phyloP scores from a whole-genome alignment of 2,329 filamentous ascomycete genomes.

The Colletotrichum viniferum region DNA sequence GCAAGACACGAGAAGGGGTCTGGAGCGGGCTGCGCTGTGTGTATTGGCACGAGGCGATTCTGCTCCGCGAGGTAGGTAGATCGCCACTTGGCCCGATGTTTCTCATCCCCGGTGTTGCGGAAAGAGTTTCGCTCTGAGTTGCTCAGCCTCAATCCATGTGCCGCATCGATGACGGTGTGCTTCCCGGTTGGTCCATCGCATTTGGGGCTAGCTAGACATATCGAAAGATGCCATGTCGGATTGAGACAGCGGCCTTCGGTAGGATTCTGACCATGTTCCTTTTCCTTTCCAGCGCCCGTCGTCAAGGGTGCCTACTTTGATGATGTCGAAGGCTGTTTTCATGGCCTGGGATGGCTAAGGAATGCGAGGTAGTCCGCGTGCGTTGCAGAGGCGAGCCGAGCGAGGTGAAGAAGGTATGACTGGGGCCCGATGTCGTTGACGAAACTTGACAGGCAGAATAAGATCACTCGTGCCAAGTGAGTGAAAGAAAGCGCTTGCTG shows the following conservation, averaged over 20 bases:
- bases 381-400: not conserved
- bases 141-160: constrained; percentile 13
- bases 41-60: not conserved
- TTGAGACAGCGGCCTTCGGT: not conserved
- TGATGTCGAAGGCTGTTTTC: not conserved
- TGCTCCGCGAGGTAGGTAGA: not conserved
- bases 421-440: constrained; percentile 6
- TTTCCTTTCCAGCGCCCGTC: not conserved
- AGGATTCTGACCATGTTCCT: not conserved
- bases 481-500: not conserved
- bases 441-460: constrained; percentile 16
- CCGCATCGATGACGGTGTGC: not conserved
- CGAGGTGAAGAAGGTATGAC: not conserved
- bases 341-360: not conserved
- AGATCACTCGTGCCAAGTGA: not conserved
- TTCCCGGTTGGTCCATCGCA: not conserved
- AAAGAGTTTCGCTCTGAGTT: constrained; percentile 15
- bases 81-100: constrained; percentile 9
- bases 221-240: not conserved
- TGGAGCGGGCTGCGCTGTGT: not conserved
- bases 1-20: not conserved
- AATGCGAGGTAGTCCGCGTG: not conserved
- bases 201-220: not conserved
- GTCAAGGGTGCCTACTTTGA: not conserved
- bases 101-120: not conserved